Evolutionary conservation across 352 stramenopile species (phyloP).

Genomic region (Phytophthora megakarya): DNA sequence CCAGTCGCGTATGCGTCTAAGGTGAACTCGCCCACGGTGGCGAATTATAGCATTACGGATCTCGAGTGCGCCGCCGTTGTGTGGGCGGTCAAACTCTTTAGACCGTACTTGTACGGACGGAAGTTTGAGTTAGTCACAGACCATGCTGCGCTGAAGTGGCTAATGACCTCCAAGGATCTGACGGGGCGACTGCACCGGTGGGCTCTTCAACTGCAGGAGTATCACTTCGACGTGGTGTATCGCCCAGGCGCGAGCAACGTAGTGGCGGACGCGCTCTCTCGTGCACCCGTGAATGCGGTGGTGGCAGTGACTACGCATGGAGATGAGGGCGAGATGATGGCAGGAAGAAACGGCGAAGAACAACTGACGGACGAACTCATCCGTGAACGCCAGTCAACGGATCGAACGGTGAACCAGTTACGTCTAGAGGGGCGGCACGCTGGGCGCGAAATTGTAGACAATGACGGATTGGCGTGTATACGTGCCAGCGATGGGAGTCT

Average conservation of each 20-base stretch:
- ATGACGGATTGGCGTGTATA: neutral
- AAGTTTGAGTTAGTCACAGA: slow-evolving; percentile 2
- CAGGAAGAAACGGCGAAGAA: neutral
- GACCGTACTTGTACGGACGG: neutral
- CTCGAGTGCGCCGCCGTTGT: no score
- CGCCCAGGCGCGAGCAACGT: no score
- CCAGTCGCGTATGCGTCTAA: no score
- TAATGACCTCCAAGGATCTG: neutral
- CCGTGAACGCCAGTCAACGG: neutral
- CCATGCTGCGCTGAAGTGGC: no score
- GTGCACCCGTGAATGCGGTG: slow-evolving; percentile 16
- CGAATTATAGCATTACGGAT: no score
- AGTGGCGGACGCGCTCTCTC: no score
- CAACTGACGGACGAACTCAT: slow-evolving; percentile 19
- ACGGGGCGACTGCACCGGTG: neutral
- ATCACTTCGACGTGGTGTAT: slow-evolving; percentile 23
- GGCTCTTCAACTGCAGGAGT: slow-evolving; percentile 10
- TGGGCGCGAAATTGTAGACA: no score
- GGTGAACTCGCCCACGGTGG: no score
- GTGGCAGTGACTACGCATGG: no score
- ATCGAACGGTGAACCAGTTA: no score
- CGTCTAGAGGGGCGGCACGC: no score
- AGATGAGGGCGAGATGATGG: no score
- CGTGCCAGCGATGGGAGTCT: neutral
- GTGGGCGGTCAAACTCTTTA: neutral